Base-by-base conservation (phyloP, 2,329 filamentous ascomycete species). In the Colletotrichum higginsianum region DNA sequence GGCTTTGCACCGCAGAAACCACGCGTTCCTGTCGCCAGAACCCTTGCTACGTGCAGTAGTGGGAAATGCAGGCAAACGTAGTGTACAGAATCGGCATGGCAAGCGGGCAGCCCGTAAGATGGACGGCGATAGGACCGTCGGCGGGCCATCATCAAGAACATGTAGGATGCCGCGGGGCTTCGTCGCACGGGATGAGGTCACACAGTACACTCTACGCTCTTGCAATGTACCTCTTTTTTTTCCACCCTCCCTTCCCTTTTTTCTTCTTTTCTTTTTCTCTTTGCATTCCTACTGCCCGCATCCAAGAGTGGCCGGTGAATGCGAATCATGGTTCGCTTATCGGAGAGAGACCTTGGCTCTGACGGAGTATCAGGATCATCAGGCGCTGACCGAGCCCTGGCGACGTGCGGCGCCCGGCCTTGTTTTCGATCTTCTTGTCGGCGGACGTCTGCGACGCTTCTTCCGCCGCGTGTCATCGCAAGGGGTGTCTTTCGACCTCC, bases 101-200 rank as follows among this genome's bases (percentile, higher is more conserved):
- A 21, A 21, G 30, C 30, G 13, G n/a, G 18, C 52, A 9, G 13
- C 61, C 12, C 49, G 18, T 53, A 11, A 12, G 46, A 12, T 46
- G 18, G 50, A n/a, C 11, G 18, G 16, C 40, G 23, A 47, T 8
- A 30, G 57, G 18, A 23, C 47, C 15, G 7, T 16, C 38, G 55
- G 61, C 18, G 55, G 23, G 38, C 49, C 40, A n/a, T 55, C 38
- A 47, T 63, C 11, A 16, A 15, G 26, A 38, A 42, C n/a, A 18
- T 18, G 65, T 63, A 44, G 42, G 65, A 42, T 55, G 30, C 58
- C 15, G 47, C 44, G 7, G 26, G 3, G 40, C 46, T 49, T 62
- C 9, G 35, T 40, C 13, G 21, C 16, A 63, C 21, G 35, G 58
- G 26, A 63, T 71, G 69, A 71, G 69, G 58, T 71, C 69, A 71